These are phyloP conservation scores for Sarocladium brachiariae DNA, from an alignment of 2,329 filamentous ascomycete genomes.

Conservation along the genomic window DNA sequence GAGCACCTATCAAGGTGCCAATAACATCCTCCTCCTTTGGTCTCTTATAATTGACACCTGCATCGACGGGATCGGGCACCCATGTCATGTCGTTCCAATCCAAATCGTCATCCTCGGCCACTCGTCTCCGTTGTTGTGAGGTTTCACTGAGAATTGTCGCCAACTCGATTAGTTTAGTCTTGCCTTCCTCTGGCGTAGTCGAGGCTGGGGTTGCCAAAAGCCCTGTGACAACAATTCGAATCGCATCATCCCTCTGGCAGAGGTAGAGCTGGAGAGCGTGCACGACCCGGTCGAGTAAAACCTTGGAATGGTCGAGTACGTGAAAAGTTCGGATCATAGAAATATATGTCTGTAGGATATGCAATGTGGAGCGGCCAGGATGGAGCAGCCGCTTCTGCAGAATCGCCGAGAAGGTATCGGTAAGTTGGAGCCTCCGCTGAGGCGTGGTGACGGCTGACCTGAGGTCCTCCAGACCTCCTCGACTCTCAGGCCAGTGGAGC, in stretches of 20 bases:
- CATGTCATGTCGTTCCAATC: slow-evolving; percentile 92
- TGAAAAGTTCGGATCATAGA: slow-evolving; percentile 73
- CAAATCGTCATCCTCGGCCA: slow-evolving; percentile 60
- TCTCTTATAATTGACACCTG: slow-evolving; percentile 84
- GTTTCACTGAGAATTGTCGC: slow-evolving; percentile 59
- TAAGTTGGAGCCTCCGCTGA: slow-evolving; percentile 62
- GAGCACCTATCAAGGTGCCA: slow-evolving; percentile 78
- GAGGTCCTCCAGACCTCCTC: slow-evolving; percentile 67
- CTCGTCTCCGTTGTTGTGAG: slow-evolving; percentile 43
- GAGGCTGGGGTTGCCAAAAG: slow-evolving; percentile 58
- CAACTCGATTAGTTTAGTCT: slow-evolving; percentile 56
- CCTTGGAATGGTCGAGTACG: slow-evolving; percentile 68
- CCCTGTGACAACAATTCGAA: slow-evolving; percentile 69
- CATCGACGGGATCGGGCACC: slow-evolving; percentile 89
- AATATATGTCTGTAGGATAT: slow-evolving; percentile 72
- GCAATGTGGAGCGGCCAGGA: slow-evolving; percentile 66
- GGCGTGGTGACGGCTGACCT: slow-evolving; percentile 62
- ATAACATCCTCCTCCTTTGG: slow-evolving; percentile 87
- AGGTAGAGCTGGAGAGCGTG: slow-evolving; percentile 69
- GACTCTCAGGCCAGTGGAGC: slow-evolving; percentile 64
- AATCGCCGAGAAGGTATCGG: slow-evolving; percentile 59
- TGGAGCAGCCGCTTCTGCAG: slow-evolving; percentile 64
- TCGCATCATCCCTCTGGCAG: slow-evolving; percentile 69
- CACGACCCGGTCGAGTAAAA: slow-evolving; percentile 68
- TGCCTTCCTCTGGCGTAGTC: slow-evolving; percentile 37